Evolutionary conservation across 2,329 filamentous ascomycete species (phyloP), one percentile per base, ranked within the genome.

Genomic region (Diaporthe amygdali): DNA sequence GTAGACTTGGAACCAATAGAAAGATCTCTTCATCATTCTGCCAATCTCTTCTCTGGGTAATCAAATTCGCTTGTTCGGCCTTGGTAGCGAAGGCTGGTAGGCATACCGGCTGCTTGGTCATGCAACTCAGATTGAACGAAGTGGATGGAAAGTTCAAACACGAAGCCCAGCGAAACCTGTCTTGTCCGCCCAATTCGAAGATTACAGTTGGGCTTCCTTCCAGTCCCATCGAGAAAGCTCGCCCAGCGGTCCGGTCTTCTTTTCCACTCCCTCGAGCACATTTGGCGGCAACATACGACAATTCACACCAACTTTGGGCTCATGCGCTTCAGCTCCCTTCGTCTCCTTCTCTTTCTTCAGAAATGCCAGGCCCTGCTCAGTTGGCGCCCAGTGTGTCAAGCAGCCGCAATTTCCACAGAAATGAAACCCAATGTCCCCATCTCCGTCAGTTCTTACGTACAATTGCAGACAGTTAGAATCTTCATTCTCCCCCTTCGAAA

Each of bases 361-460:
- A 17, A 20, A 55, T 3, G 6, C n/a, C 7, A 55, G n/a, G 2
- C 68, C 56, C 6, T 46, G 14, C n/a, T 66, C 68, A 14, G 56
- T 70, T 1, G 17, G 27, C 12, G 56, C 56, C 72, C 46, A 75
- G 71, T 75, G 74, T 22, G 74, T 73, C 47, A 73, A 34, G n/a
- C 64, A 73, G n/a, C 56, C 69, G 27, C 71, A 73, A 20, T 66
- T 41, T n/a, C n/a, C 59, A 17, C 71, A 73, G 49, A 61, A 68
- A 34, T 55, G 66, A 20, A 73, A 73, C 5, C 39, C 69, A 22
- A 73, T 68, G 15, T 30, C 1, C 14, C 69, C 69, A 8, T 63
- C 49, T 1, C 34, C 27, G 20, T 71, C 71, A 3, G 37, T 32
- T 14, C 71, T 46, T 6, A 69, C 55, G 34, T 73, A 73, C 17